phyloP scores from a whole-genome alignment of 495 filamentous ascomycete species.

The Aspergillus nanangensis region DNA sequence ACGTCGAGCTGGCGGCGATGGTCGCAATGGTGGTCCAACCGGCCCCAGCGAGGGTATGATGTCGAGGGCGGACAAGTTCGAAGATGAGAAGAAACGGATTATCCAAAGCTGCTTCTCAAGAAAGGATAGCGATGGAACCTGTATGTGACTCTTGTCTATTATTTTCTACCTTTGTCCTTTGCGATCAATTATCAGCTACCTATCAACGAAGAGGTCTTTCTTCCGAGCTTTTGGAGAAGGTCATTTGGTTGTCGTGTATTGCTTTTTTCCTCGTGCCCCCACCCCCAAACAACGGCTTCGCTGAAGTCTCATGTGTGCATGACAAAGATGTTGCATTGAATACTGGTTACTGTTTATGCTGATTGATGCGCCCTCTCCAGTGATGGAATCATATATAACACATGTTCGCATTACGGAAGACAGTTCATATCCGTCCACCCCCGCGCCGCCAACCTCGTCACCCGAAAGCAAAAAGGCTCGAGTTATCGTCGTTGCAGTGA shows the following conservation, averaged over 20 bases:
- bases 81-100: slow-evolving; percentile 92
- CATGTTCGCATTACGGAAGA: slow-evolving; percentile 90
- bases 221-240: background rate
- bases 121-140: slow-evolving; percentile 74
- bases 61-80: slow-evolving; percentile 82
- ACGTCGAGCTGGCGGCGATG: slow-evolving; percentile 30
- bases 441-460: slow-evolving; percentile 68
- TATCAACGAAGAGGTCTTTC: background rate
- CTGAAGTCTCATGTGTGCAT: too few relatives aligned
- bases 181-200: background rate
- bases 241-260: background rate
- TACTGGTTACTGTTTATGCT: too few relatives aligned
- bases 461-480: slow-evolving; percentile 79
- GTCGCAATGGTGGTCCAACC: slow-evolving; percentile 23
- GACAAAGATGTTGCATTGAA: too few relatives aligned
- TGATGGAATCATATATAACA: slow-evolving; percentile 93
- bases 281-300: too few relatives aligned
- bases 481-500: slow-evolving; percentile 86
- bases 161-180: background rate
- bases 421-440: slow-evolving; percentile 74
- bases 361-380: slow-evolving; percentile 50
- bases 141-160: slow-evolving; percentile 44
- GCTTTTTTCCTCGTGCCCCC: background rate
- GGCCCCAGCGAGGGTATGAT: slow-evolving; percentile 29
- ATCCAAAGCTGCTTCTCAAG: slow-evolving; percentile 88